Evolutionary conservation across 257 asterid species (phyloP), one percentile per base, ranked within the genome.

Genomic region (Cynanchum wilfordii): DNA sequence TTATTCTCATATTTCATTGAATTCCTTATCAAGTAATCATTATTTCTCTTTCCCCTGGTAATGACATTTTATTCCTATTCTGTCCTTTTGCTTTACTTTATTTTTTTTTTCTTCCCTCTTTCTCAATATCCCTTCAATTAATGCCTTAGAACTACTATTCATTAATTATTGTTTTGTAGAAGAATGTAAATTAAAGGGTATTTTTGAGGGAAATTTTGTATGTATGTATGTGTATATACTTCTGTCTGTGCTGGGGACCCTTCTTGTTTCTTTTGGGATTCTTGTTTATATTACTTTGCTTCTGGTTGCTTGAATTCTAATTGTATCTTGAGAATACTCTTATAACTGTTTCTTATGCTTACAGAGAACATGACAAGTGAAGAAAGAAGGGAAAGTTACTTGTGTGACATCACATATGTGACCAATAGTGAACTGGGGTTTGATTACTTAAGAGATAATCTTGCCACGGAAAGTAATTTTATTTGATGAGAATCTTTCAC

Each of bases 341-440:
- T 77, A 84, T 75, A 30, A 71, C 69, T 22, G 42, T 54, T 78
- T 36, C 80, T 81, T 27, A 73, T 84, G 71, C 77, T 77, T 62
- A 75, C 98, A 94, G 99, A 94, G 75, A 92, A 91, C 82, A 94
- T 94, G 99, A 84, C 95, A 58, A 94, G 96, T 63, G 95, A 94
- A 74, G 95, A 94, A 83, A 86, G 98, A 88, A 85, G 95, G 83
- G 97, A 90, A 77, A 94, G 88, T 84, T 94, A 94, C 87, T 79
- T 73, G 40, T 91, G 97, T 50, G 98, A 94, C 84, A 88, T 94
- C 81, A 94, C 98, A 20, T 94, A 91, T 80, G 99, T 94, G 76
- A 94, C 99, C 22, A 94, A 94, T 73, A 94, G 99, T 77, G 99
- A 94, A 86, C 84, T 94, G 81, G 99, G 98, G 47, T 94, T 91